phyloP scores from a whole-genome alignment of 2,329 filamentous ascomycete genomes.

The Xylaria sp. region DNA sequence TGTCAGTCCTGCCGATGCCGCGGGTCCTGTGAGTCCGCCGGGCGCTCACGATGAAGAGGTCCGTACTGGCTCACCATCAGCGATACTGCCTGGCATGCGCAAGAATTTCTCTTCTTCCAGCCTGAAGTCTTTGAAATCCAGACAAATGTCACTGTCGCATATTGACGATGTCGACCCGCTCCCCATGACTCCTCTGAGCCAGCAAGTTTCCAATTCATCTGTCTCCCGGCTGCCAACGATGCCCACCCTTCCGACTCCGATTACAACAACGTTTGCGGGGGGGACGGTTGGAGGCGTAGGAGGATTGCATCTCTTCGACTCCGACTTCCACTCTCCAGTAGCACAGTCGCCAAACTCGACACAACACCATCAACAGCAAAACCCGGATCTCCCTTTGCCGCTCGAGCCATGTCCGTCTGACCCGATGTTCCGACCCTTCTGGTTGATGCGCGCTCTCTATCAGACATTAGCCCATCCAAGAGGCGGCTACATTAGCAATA shows the following conservation, averaged over 20 bases:
- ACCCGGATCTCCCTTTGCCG: conserved; percentile 74
- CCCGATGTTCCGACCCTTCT: conserved; percentile 91
- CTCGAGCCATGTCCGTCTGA: conserved; percentile 94
- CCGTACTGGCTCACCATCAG: conserved; percentile 65
- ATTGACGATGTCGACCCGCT: conserved; percentile 75
- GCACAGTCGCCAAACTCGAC: conserved; percentile 72
- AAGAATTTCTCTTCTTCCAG: conserved; percentile 80
- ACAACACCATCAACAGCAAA: conserved; percentile 66
- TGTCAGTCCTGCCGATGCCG: conserved; percentile 40
- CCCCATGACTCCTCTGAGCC: conserved; percentile 78
- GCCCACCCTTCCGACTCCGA: conserved; percentile 75
- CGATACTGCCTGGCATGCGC: conserved; percentile 61
- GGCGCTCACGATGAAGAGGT: conserved; percentile 53
- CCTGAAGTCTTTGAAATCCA: conserved; percentile 75
- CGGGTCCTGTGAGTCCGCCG: conserved; percentile 50
- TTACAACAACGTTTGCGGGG: conserved; percentile 70
- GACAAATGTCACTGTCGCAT: conserved; percentile 76
- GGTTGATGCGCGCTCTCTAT: conserved; percentile 95
- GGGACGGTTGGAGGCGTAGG: conserved; percentile 67
- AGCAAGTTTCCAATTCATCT: conserved; percentile 64
- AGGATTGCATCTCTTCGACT: conserved; percentile 85
- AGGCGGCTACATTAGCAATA: conserved; percentile 90
- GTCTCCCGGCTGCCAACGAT: conserved; percentile 65
- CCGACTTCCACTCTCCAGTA: conserved; percentile 74
- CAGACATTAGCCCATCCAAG: conserved; percentile 91